Conservation (phyloP, 73 alveolate species). For the Paramecium caudatum region DNA sequence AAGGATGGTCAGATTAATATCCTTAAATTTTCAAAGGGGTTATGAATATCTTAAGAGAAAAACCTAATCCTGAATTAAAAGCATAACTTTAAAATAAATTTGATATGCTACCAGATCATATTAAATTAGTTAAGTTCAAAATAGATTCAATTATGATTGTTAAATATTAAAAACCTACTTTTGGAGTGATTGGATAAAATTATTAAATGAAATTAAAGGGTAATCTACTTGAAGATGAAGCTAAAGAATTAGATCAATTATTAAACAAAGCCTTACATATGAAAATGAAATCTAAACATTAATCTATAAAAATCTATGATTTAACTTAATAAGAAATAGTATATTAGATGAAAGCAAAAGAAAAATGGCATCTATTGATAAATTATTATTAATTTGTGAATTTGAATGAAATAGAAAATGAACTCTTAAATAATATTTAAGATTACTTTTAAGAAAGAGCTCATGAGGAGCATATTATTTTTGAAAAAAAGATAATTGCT, state of each 20-base stretch:
- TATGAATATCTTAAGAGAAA: not conserved
- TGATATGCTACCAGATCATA: conserved; percentile 25
- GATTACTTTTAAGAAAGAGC: not conserved
- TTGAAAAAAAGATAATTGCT: not conserved
- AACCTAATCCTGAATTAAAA: not conserved
- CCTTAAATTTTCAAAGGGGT: not conserved
- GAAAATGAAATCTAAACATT: not conserved
- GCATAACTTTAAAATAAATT: conserved; percentile 5
- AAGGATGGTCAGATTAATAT: conserved; percentile 35
- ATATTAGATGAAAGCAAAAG: conserved; percentile 4
- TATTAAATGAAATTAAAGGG: not conserved
- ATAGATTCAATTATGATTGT: not conserved
- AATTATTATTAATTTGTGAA: not conserved
- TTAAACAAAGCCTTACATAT: not conserved
- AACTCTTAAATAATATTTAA: not conserved
- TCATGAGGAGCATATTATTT: not conserved
- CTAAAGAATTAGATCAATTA: not conserved
- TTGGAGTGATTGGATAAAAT: conserved; percentile 9
- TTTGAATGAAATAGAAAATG: not conserved
- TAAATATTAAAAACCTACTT: conserved; percentile 20
- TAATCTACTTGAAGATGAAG: not conserved
- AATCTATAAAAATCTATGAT: not conserved
- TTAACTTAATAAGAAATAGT: not conserved
- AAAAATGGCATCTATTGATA: conserved; percentile 33
- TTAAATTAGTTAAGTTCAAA: not conserved